These are phyloP conservation scores for Agrostemma githago DNA, from an alignment of 148 eudicot genomes.

Conservation along the genomic window DNA sequence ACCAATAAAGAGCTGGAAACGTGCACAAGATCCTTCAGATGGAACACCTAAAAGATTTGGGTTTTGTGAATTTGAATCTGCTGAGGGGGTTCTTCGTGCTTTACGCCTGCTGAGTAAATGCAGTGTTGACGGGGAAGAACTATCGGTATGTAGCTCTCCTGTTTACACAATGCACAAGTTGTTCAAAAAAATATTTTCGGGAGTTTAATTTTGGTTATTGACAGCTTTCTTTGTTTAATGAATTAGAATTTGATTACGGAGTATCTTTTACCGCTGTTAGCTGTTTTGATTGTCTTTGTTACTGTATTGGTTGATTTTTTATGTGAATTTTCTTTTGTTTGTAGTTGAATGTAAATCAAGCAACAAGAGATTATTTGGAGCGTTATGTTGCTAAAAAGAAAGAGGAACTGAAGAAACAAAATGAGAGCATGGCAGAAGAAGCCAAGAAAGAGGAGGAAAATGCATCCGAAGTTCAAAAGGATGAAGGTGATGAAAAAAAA, in stretches of 20 bases:
- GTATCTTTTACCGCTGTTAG: background rate
- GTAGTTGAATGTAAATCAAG: slow-evolving; percentile 72
- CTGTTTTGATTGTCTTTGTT: background rate
- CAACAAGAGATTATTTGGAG: slow-evolving; percentile 67
- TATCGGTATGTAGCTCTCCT: slow-evolving; percentile 50
- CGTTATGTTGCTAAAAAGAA: slow-evolving; percentile 74
- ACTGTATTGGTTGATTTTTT: slow-evolving; percentile 3
- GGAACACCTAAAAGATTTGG: slow-evolving; percentile 78
- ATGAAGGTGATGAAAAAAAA: slow-evolving; percentile 38
- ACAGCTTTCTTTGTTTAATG: background rate
- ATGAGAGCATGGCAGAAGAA: slow-evolving; percentile 45
- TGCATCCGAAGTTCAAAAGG: slow-evolving; percentile 31
- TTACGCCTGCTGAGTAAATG: slow-evolving; percentile 73
- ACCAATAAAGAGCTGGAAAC: slow-evolving; percentile 95
- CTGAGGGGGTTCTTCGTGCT: slow-evolving; percentile 96
- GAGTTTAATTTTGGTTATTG: background rate
- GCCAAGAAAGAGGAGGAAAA: slow-evolving; percentile 47
- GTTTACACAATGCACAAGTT: background rate
- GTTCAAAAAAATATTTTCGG: too few relatives aligned
- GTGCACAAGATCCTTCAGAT: slow-evolving; percentile 76
- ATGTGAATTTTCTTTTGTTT: slow-evolving; percentile 11
- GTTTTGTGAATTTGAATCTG: slow-evolving; percentile 88
- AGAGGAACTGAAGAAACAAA: slow-evolving; percentile 39
- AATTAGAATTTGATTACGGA: too few relatives aligned
- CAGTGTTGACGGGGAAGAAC: slow-evolving; percentile 85